These are phyloP conservation scores for Nidularia pulvinata DNA, from an alignment of 768 basidiomycete species.

Conservation along the genomic window DNA sequence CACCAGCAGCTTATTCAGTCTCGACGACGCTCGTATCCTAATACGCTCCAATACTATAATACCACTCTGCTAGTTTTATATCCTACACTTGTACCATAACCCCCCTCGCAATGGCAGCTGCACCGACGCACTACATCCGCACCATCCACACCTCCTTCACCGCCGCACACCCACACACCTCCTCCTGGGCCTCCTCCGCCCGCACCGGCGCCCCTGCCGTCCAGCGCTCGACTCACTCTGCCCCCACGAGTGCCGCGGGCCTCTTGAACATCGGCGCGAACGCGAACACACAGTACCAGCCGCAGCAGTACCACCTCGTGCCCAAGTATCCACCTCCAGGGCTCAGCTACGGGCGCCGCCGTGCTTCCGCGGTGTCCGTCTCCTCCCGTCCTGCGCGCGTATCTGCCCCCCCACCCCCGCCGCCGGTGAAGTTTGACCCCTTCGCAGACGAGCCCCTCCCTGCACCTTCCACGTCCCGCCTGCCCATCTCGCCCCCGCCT, in stretches of 20 bases:
- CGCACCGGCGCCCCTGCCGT: constrained; percentile 5
- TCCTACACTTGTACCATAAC: too few species aligned
- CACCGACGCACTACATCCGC: constrained; percentile 35
- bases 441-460: constrained; percentile 26
- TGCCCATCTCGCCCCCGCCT: constrained; percentile 2
- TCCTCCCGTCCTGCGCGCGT: background rate
- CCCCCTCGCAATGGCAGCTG: too few species aligned
- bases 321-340: constrained; percentile 11
- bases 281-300: constrained; percentile 5
- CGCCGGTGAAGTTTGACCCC: constrained; percentile 27
- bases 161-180: constrained; percentile 14
- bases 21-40: too few species aligned
- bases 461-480: constrained; percentile 2
- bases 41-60: too few species aligned
- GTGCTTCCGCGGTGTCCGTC: background rate
- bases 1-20: too few species aligned
- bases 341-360: constrained; percentile 7
- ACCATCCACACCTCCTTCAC: constrained; percentile 39
- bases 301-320: background rate
- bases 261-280: constrained; percentile 14
- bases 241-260: too few species aligned
- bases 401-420: background rate
- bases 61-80: too few species aligned
- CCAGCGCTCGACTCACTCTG: constrained; percentile 10
- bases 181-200: constrained; percentile 18